Conservation (phyloP, 2,329 filamentous ascomycete species). For the Fusarium floridanum region DNA sequence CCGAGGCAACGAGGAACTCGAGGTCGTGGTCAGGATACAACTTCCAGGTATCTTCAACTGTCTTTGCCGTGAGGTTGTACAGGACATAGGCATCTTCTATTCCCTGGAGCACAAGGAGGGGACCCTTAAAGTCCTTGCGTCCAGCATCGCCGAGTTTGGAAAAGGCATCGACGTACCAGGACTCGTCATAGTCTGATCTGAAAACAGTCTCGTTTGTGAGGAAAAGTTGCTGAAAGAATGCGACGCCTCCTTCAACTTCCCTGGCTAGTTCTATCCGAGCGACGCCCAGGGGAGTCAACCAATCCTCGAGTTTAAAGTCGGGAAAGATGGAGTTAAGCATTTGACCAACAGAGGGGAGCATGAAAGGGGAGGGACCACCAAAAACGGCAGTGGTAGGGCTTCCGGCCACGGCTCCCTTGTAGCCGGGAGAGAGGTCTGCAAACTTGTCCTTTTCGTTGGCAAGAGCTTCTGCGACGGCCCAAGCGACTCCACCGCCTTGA, state of each 20-base stretch:
- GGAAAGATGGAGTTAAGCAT: slow-evolving; percentile 17
- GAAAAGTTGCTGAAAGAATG: not conserved
- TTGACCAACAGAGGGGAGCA: not conserved
- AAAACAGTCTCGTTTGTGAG: not conserved
- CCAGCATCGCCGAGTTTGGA: slow-evolving; percentile 39
- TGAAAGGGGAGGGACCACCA: not conserved
- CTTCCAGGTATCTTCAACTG: slow-evolving; percentile 32
- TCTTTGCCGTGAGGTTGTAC: slow-evolving; percentile 1
- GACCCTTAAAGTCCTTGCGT: slow-evolving; percentile 48
- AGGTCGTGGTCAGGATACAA: slow-evolving; percentile 17
- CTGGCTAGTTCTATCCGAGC: slow-evolving; percentile 15
- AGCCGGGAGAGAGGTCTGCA: slow-evolving; percentile 44
- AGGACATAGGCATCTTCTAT: slow-evolving; percentile 40
- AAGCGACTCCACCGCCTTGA: slow-evolving; percentile 60
- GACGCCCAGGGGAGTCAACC: slow-evolving; percentile 30
- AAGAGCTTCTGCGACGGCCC: slow-evolving; percentile 51
- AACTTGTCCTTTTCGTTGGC: slow-evolving; percentile 43
- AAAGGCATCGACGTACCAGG: slow-evolving; percentile 14
- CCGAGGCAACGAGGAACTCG: slow-evolving; percentile 31
- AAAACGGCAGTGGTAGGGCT: slow-evolving; percentile 45
- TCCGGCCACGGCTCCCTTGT: slow-evolving; percentile 52
- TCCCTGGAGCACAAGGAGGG: slow-evolving; percentile 54
- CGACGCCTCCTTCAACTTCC: slow-evolving; percentile 16
- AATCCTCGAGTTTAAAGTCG: slow-evolving; percentile 21
- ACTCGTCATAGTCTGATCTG: not conserved